Base-by-base conservation (phyloP, 768 basidiomycete genomes). In the Boletellus ananas region DNA sequence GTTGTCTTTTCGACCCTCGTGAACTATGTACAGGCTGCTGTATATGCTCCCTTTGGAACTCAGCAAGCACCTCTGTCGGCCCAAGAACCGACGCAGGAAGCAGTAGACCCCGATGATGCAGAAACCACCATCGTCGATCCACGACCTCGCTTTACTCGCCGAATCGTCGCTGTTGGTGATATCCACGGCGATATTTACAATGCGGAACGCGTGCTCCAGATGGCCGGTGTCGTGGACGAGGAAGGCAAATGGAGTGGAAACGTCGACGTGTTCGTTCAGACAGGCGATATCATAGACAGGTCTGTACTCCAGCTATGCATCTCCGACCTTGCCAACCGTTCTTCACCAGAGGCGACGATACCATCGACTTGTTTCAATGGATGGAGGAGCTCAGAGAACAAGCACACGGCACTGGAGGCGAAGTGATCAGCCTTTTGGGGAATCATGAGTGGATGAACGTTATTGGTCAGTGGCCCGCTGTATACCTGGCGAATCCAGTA, bases 391-490 rank as follows among this genome's bases (percentile, higher is more conserved):
- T 99, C 7, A 81, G 94, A 21, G 77, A 70, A 8, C 83, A 97
- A 65, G 94, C 95, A 1, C 68, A 68, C 4, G 69, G 71, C 0
- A 72, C 67, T 13, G 91, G 91, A 4, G 94, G 90, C 2, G 77
- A 74, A 4, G 76, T 99, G 13, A 63, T 95, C 29, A 83, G 79
- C 12, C 78, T 90, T 47, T 72, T 97, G 31, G 96, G 96, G 21
- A 99, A 99, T 66, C 96, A 99, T 58, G 96, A 98, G 67, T 85
- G 86, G 76, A 96, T 97, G 92, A 94, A 94, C 57, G 83, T 80
- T 13, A 84, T 91, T 51, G 87, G 87, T 85, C 57, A 18, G 68
- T 53, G 16, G 34, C 21, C 34, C 16, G 23, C 23, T 33, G 45
- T 54, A 41, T 45, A 38, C 23, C 42, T 39, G 17, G 43, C 18